Conservation (phyloP, 2,329 filamentous ascomycete genomes). For the Diplodia scrobiculata region DNA sequence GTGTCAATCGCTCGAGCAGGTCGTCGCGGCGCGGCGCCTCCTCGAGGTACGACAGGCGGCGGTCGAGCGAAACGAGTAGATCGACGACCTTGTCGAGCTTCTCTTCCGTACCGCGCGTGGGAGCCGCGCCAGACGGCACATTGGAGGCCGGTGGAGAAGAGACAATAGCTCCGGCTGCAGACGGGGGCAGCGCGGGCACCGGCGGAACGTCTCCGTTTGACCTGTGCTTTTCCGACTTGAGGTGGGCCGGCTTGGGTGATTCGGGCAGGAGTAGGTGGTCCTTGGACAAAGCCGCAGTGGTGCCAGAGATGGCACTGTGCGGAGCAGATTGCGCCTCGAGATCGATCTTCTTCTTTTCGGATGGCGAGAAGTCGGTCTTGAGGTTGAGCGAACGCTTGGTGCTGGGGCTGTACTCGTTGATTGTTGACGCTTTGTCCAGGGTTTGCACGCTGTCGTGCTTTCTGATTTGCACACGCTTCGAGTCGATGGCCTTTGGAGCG, state of each 20-base stretch:
- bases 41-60: slow-evolving; percentile 23
- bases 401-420: slow-evolving; percentile 16
- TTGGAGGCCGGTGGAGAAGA: neutral
- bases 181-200: slow-evolving; percentile 15
- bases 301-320: slow-evolving; percentile 28
- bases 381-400: slow-evolving; percentile 20
- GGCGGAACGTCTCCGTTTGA: slow-evolving; percentile 13
- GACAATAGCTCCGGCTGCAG: slow-evolving; percentile 12
- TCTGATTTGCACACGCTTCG: slow-evolving; percentile 18
- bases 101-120: neutral
- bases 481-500: neutral
- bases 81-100: slow-evolving; percentile 30
- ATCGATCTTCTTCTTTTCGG: slow-evolving; percentile 22
- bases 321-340: slow-evolving; percentile 25
- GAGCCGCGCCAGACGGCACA: neutral
- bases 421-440: slow-evolving; percentile 9
- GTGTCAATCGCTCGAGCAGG: slow-evolving; percentile 24
- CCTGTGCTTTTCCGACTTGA: slow-evolving; percentile 20
- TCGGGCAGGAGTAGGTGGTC: slow-evolving; percentile 29
- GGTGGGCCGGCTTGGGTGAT: slow-evolving; percentile 17
- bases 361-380: slow-evolving; percentile 26
- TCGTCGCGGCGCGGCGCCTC: slow-evolving; percentile 24
- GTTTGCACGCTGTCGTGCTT: slow-evolving; percentile 27
- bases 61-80: slow-evolving; percentile 27
- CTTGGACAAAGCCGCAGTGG: slow-evolving; percentile 25